These are phyloP conservation scores for Pseudohalonectria lignicola DNA, from an alignment of 2,329 filamentous ascomycete species.

Conservation along the genomic window DNA sequence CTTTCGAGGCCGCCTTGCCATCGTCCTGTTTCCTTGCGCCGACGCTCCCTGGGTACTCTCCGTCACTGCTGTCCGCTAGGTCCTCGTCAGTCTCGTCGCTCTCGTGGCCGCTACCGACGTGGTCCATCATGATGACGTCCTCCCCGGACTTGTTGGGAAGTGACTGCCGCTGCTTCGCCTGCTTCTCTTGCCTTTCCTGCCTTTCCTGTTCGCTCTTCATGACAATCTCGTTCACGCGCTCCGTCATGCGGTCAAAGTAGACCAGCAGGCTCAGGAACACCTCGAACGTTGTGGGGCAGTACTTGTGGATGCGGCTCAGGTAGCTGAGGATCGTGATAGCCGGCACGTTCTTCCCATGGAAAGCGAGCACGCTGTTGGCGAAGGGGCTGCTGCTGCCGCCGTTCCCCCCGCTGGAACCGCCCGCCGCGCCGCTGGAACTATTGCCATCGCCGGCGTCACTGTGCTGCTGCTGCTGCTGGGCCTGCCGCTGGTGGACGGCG, in stretches of 20 bases:
- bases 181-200: slow-evolving; percentile 6
- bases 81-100: slow-evolving; percentile 38
- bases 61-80: slow-evolving; percentile 33
- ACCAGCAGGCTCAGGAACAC: slow-evolving; percentile 92
- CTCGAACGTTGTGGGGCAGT: slow-evolving; percentile 96
- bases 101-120: not conserved
- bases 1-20: not conserved
- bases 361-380: slow-evolving; percentile 68
- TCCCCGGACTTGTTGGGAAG: not conserved
- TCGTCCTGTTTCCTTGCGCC: slow-evolving; percentile 10
- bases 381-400: slow-evolving; percentile 51
- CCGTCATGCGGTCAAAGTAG: slow-evolving; percentile 98
- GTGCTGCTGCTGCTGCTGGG: slow-evolving; percentile 15
- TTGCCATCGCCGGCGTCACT: slow-evolving; percentile 8
- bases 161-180: slow-evolving; percentile 3
- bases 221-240: slow-evolving; percentile 77
- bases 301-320: slow-evolving; percentile 91
- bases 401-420: slow-evolving; percentile 25
- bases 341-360: slow-evolving; percentile 96
- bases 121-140: not conserved
- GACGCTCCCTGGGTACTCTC: slow-evolving; percentile 14
- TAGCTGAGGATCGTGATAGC: slow-evolving; percentile 97
- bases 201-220: slow-evolving; percentile 52
- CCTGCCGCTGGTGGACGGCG: slow-evolving; percentile 46
- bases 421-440: slow-evolving; percentile 7